Conservation (phyloP, 1,139 yeast genomes). For the Yamadazyma blattariae region DNA sequence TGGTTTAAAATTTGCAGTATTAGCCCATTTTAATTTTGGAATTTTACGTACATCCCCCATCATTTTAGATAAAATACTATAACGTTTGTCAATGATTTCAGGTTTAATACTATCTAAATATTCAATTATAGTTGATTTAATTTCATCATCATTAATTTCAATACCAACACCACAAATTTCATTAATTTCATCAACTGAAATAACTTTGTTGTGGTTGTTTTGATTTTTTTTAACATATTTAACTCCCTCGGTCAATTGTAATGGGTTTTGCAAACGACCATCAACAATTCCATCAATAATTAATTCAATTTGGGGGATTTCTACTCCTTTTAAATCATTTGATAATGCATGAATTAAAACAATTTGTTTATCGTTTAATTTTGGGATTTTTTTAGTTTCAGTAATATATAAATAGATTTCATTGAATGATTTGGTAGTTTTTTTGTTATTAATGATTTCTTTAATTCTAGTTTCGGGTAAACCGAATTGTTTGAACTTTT, state of each 20-base stretch:
- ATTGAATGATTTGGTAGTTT: conserved; percentile 69
- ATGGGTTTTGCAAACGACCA: conserved; percentile 60
- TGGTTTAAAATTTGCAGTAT: conserved; percentile 82
- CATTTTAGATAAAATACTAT: conserved; percentile 70
- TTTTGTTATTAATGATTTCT: conserved; percentile 81
- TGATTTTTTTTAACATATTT: conserved; percentile 59
- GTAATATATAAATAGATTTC: conserved; percentile 46
- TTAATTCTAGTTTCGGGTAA: conserved; percentile 66
- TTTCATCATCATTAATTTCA: conserved; percentile 63
- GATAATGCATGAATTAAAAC: conserved; percentile 78
- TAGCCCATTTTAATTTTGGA: conserved; percentile 86
- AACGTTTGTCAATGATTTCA: conserved; percentile 67
- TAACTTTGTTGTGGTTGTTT: conserved; percentile 30
- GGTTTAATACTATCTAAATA: conserved; percentile 59
- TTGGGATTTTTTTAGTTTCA: conserved; percentile 26
- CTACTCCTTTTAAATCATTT: conserved; percentile 51
- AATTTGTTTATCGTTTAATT: conserved; percentile 47
- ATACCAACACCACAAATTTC: conserved; percentile 79
- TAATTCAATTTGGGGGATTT: conserved; percentile 41
- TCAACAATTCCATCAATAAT: conserved; percentile 61
- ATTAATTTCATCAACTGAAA: conserved; percentile 47
- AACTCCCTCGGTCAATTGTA: conserved; percentile 80
- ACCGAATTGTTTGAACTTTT: conserved; percentile 59
- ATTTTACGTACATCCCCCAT: conserved; percentile 74
- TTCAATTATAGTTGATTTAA: conserved; percentile 51